Percentiles rank a stretch among this genome's conserved stretches.
phyloP scores from a whole-genome alignment of 805 yeast species.

The Metschnikowia borealis region DNA sequence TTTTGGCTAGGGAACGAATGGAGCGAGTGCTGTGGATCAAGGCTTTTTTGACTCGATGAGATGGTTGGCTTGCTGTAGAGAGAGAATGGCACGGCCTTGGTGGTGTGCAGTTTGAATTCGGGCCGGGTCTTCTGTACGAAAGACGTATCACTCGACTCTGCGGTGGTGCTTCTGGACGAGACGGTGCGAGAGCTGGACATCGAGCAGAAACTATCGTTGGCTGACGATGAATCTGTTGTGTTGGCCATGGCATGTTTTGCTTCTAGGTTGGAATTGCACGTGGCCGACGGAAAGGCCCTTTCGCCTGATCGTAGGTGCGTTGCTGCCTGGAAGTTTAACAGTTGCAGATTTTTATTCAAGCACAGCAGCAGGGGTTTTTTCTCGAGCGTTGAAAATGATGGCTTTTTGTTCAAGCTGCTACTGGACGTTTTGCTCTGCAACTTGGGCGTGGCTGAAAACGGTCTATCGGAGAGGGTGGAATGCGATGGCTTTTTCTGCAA shows the following conservation, averaged over 20 bases:
- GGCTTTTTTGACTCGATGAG: conserved; percentile 34
- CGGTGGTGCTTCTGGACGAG: conserved; percentile 1
- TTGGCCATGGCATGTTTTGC: neutral
- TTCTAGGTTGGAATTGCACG: neutral
- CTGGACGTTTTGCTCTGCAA: conserved; percentile 17
- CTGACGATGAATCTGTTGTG: neutral
- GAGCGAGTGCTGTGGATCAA: conserved; percentile 10
- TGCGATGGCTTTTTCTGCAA: conserved; percentile 10
- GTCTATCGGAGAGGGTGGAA: conserved; percentile 6
- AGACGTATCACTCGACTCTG: neutral
- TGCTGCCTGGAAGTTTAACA: neutral
- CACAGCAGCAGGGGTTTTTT: conserved; percentile 9
- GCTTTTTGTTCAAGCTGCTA: conserved; percentile 12
- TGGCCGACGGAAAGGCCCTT: neutral
- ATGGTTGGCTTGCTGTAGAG: conserved; percentile 36
- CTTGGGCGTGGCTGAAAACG: conserved; percentile 12
- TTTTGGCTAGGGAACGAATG: conserved; percentile 11
- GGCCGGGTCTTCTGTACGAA: neutral
- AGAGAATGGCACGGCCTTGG: conserved; percentile 28
- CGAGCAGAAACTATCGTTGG: neutral
- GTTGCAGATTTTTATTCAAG: neutral
- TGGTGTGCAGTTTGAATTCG: conserved; percentile 11
- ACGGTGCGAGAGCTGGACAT: neutral
- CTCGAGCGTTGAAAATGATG: conserved; percentile 8
- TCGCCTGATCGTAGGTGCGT: neutral